Conservation (phyloP, 108 stramenopile genomes). For the Schizochytrium sp. region DNA sequence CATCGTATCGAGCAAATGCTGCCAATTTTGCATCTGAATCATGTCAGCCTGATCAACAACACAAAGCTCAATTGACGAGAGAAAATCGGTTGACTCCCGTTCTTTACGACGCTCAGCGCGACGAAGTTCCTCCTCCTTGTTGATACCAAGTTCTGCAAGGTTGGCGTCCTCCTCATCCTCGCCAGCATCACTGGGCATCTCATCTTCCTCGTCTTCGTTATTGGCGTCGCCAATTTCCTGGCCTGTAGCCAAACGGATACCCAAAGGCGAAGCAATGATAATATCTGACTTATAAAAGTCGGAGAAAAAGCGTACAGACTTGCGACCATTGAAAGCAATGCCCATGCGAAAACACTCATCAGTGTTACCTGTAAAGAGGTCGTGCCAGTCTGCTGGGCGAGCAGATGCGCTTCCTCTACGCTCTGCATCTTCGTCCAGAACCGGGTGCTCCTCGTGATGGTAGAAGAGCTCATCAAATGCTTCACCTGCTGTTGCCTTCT, state of each 20-base stretch:
- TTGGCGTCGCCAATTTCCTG: slow-evolving; percentile 53
- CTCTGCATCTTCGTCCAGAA: slow-evolving; percentile 26
- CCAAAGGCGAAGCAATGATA: slow-evolving; percentile 54
- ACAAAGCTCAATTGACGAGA: slow-evolving; percentile 45
- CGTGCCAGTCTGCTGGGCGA: slow-evolving; percentile 42
- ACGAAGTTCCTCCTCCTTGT: not conserved
- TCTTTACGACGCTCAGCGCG: slow-evolving; percentile 14
- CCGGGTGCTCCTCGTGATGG: slow-evolving; percentile 50
- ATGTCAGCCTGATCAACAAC: slow-evolving; percentile 52
- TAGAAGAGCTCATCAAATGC: slow-evolving; percentile 45
- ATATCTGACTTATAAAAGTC: slow-evolving; percentile 40
- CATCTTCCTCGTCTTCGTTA: not conserved
- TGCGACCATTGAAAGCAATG: slow-evolving; percentile 24
- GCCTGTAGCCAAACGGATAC: slow-evolving; percentile 13
- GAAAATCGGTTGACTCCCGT: slow-evolving; percentile 14
- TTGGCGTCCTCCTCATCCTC: not conserved
- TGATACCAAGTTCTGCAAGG: slow-evolving; percentile 39
- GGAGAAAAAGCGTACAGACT: slow-evolving; percentile 4
- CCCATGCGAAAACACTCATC: slow-evolving; percentile 54
- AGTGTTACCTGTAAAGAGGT: slow-evolving; percentile 28
- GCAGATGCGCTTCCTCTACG: not conserved
- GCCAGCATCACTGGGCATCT: not conserved
- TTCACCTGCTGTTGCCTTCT: not conserved
- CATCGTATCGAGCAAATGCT: slow-evolving; percentile 26
- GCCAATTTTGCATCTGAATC: slow-evolving; percentile 53